These are phyloP conservation scores for Castanea sativa DNA, from an alignment of 306 rosid species.

Conservation along the genomic window DNA sequence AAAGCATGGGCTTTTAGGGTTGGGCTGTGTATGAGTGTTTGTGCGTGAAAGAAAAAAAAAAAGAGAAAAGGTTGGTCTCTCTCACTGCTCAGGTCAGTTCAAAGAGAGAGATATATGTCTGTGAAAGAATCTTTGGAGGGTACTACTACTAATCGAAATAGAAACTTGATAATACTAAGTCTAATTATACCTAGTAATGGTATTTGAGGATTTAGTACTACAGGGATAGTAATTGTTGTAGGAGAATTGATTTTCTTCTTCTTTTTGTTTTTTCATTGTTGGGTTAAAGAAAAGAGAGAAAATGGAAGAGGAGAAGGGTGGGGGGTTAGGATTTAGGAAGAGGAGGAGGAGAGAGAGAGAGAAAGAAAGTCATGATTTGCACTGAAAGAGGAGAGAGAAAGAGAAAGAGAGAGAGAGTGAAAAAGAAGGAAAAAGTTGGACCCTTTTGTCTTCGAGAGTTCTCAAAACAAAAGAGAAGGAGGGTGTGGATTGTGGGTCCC, in stretches of 20 bases:
- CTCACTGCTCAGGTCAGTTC: not conserved
- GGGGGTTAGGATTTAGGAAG: not conserved
- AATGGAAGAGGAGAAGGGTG: slow-evolving; percentile 11
- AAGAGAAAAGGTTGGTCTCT: not conserved
- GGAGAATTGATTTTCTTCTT: slow-evolving; percentile 7
- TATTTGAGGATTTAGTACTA: not conserved
- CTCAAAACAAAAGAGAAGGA: slow-evolving; percentile 28
- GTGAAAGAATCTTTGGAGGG: not conserved
- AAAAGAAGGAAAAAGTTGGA: not conserved
- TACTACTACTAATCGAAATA: not conserved
- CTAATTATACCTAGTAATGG: not conserved
- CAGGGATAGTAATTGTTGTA: not conserved
- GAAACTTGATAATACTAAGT: not conserved
- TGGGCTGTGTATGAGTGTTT: not conserved
- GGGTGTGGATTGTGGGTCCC: slow-evolving; percentile 1
- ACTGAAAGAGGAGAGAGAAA: not conserved
- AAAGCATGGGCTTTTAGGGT: not conserved
- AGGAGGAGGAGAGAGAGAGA: too few relatives aligned
- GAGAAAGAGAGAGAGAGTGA: not conserved
- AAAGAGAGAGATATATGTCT: not conserved
- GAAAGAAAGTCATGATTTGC: slow-evolving; percentile 4
- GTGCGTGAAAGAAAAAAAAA: not conserved
- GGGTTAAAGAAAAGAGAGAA: slow-evolving; percentile 12
- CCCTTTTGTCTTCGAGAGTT: slow-evolving; percentile 18
- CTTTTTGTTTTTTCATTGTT: slow-evolving; percentile 1